Conservation (phyloP, 805 yeast genomes). For the Komagataella phaffii region DNA sequence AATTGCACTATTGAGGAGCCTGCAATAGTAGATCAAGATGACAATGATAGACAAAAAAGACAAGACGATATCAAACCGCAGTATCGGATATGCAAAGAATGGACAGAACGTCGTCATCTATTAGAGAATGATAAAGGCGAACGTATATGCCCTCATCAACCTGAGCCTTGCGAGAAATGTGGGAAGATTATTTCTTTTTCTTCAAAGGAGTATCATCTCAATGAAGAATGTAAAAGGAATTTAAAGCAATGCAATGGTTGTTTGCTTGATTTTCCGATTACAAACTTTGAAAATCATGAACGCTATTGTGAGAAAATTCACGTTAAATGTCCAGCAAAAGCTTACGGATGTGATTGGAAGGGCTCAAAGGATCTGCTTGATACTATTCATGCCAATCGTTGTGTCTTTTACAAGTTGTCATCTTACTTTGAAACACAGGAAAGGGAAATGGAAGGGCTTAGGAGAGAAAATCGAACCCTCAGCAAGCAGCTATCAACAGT, state of each 20-base stretch:
- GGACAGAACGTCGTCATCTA: conserved; percentile 1
- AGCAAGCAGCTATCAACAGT: conserved; percentile 30
- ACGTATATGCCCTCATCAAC: conserved; percentile 24
- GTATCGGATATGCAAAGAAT: conserved; percentile 2
- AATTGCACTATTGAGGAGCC: conserved; percentile 1
- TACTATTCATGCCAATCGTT: conserved; percentile 14
- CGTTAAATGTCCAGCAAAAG: conserved; percentile 30
- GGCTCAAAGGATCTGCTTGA: conserved; percentile 18
- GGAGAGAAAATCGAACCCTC: conserved; percentile 23
- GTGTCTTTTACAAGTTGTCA: conserved; percentile 14
- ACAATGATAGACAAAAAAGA: conserved; percentile 4
- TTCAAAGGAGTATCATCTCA: conserved; percentile 20
- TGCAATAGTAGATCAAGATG: neutral
- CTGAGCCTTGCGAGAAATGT: conserved; percentile 24
- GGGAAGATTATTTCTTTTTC: conserved; percentile 14
- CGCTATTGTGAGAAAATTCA: conserved; percentile 26
- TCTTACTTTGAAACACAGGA: conserved; percentile 14
- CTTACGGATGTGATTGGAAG: conserved; percentile 37
- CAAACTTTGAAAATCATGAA: conserved; percentile 24
- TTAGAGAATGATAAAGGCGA: neutral
- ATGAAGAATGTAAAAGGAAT: conserved; percentile 24
- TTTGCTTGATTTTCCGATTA: conserved; percentile 25
- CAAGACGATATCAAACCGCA: conserved; percentile 11
- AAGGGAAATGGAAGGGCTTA: conserved; percentile 14
- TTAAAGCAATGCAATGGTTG: conserved; percentile 25